Conservation (phyloP, 1,139 yeast genomes). For the Debaryomycetaceae sp. region DNA sequence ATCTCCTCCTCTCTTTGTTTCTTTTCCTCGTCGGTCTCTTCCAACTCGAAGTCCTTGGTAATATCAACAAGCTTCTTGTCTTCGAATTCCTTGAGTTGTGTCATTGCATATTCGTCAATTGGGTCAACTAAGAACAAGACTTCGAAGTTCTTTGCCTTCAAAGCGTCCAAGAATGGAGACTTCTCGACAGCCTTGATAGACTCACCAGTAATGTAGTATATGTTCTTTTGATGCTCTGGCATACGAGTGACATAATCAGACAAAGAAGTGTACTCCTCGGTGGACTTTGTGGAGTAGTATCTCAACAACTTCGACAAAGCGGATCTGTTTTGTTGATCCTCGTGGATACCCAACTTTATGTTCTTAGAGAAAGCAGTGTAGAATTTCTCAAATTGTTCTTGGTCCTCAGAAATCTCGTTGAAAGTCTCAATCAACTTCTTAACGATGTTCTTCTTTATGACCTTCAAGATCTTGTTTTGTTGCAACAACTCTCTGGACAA, state of each 20-base stretch:
- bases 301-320: conserved; percentile 95
- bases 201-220: conserved; percentile 99
- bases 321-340: conserved; percentile 95
- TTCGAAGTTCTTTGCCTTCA: conserved; percentile 98
- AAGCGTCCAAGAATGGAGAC: conserved; percentile 98
- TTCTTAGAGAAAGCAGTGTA: conserved; percentile 98
- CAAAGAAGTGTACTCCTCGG: conserved; percentile 91
- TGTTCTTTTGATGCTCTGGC: conserved; percentile 99
- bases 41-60: conserved; percentile 98
- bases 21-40: conserved; percentile 99
- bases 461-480: conserved; percentile 99
- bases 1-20: conserved; percentile 87
- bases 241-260: conserved; percentile 97
- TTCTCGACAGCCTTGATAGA: conserved; percentile 95
- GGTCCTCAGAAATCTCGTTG: conserved; percentile 93
- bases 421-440: conserved; percentile 98
- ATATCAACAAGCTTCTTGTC: conserved; percentile 98
- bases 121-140: conserved; percentile 98
- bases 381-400: conserved; percentile 98
- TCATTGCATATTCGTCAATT: conserved; percentile 99
- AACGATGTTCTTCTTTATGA: conserved; percentile 97
- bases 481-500: conserved; percentile 99
- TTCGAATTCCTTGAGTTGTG: conserved; percentile 98
- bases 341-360: conserved; percentile 98
- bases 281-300: conserved; percentile 94